Conservation (phyloP, 768 basidiomycete species). For the Leccinum disarticulatum region DNA sequence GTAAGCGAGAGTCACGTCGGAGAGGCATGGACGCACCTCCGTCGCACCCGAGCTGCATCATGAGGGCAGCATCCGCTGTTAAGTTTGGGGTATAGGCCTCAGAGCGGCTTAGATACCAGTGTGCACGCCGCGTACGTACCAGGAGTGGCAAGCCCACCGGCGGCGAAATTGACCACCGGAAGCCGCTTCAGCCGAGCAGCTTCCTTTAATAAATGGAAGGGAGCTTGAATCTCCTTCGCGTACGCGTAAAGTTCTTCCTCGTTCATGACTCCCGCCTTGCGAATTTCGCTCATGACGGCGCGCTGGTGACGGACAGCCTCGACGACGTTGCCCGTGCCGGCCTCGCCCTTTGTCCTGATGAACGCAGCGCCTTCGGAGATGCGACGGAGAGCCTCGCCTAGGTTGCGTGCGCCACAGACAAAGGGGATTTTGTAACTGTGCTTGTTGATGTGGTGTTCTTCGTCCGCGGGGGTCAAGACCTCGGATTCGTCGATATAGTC, state of each 20-base stretch:
- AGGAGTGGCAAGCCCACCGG: constrained; percentile 90
- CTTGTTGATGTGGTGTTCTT: constrained; percentile 96
- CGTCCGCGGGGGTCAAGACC: constrained; percentile 94
- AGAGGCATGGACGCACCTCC: constrained; percentile 60
- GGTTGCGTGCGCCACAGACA: constrained; percentile 92
- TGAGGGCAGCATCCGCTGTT: constrained; percentile 89
- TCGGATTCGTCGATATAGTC: constrained; percentile 97
- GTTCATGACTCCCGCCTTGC: constrained; percentile 81
- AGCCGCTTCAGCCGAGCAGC: constrained; percentile 90
- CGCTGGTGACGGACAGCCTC: constrained; percentile 95
- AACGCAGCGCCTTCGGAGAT: constrained; percentile 98
- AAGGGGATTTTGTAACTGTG: constrained; percentile 94
- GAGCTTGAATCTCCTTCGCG: constrained; percentile 90
- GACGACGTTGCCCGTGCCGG: constrained; percentile 86
- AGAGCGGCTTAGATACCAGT: neutral
- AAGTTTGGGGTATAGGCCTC: neutral
- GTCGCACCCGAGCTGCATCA: constrained; percentile 99
- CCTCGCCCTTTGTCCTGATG: constrained; percentile 97
- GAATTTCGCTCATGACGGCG: constrained; percentile 79
- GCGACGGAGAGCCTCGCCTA: constrained; percentile 94
- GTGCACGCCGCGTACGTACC: constrained; percentile 46
- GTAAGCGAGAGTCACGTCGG: neutral
- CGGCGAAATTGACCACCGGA: constrained; percentile 96
- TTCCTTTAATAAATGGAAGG: constrained; percentile 95
- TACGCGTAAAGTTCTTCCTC: constrained; percentile 94